Base-by-base conservation (phyloP, 140 eudicot species). In the Flaveria floridana region DNA sequence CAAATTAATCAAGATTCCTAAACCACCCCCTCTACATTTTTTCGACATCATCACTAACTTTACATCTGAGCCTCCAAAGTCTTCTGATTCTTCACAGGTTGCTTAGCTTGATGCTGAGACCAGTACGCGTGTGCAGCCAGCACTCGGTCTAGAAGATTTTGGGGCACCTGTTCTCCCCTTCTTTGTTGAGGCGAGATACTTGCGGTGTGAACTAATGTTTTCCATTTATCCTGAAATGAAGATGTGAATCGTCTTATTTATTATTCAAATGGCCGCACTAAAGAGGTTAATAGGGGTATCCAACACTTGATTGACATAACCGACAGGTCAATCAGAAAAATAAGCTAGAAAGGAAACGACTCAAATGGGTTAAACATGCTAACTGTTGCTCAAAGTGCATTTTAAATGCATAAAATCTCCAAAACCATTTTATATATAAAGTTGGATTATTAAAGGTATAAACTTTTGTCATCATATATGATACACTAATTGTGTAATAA, bases 111-210 rank as follows among this genome's bases (percentile, higher is more conserved):
- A 79, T 94, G 86, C 56, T 80, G 89, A 59, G 96, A 88, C 99
- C 99, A 94, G 85, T 87, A 90, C 0, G 91, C 85, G 69, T 94
- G 99, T 75, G 99, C 99, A 66, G 85, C 79, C 76, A 94, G 72
- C 16, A 91, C 97, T 4, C 99, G 83, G 83, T 94, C 96, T 72
- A 94, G 77, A 48, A 90, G 95, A 37, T 87, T 87, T 70, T 90
- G 99, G 0, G 99, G 99, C 65, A 94, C 99, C 0, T 97, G 97
- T 86, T 94, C 95, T 10, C 99, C 99, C 82, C 99, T 85, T 63
- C 99, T 78, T 82, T 94, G 99, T 76, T 94, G 99, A 13, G 99
- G 97, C 61, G 96, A 78, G 16, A 94, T 94, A 80, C 96, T 88
- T 18, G 99, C 97, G 56, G 99, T 94, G 82, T 94, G 99, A 47